phyloP scores from a whole-genome alignment of 108 stramenopile species.

The Nannochloropsis salina region DNA sequence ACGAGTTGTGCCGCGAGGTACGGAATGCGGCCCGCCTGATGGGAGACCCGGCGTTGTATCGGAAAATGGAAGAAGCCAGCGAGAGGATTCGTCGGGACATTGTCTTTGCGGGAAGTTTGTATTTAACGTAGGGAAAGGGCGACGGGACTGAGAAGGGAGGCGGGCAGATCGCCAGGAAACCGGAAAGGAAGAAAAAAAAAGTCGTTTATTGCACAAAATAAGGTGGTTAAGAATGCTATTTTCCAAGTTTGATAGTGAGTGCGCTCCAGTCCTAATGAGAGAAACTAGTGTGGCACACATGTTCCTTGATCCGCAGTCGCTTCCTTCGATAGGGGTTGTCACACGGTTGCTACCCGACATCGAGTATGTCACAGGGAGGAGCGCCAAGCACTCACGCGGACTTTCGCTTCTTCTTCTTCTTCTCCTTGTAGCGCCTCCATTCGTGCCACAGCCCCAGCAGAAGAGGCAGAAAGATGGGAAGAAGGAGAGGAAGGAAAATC shows the following conservation, averaged over 20 bases:
- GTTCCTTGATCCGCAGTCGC: too few relatives aligned
- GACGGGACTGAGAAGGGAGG: not conserved
- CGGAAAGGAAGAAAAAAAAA: not conserved
- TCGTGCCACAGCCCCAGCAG: not conserved
- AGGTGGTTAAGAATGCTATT: not conserved
- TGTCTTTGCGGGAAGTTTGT: constrained; percentile 91
- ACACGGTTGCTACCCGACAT: too few relatives aligned
- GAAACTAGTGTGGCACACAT: too few relatives aligned
- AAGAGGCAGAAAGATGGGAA: not conserved
- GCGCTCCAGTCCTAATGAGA: too few relatives aligned
- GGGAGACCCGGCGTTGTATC: constrained; percentile 86
- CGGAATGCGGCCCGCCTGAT: constrained; percentile 86
- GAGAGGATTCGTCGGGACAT: constrained; percentile 90
- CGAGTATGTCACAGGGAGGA: too few relatives aligned
- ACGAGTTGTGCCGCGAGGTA: constrained; percentile 89
- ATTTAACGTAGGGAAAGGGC: constrained; percentile 63
- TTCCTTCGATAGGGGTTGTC: too few relatives aligned
- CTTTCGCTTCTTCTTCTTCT: not conserved
- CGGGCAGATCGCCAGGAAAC: not conserved
- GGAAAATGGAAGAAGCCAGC: constrained; percentile 89
- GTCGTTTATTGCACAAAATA: not conserved
- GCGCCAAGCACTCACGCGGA: too few relatives aligned
- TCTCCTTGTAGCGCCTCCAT: not conserved
- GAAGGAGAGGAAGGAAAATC: not conserved
- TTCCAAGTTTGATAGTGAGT: too few relatives aligned